Evolutionary conservation across 1,284 basidiomycete species (phyloP).

Genomic region (Cystobasidium sp.): DNA sequence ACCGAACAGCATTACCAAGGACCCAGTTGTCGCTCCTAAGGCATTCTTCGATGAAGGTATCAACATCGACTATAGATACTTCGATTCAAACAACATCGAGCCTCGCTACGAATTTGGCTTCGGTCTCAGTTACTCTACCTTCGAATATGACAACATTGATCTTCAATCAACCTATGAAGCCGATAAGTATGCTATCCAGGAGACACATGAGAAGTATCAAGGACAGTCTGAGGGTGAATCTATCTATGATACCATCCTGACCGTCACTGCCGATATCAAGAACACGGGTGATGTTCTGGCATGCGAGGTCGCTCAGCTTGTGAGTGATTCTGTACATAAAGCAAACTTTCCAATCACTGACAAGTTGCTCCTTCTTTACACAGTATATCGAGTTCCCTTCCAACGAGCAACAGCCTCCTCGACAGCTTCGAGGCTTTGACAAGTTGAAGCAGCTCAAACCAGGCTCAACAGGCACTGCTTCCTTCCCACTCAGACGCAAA

Average conservation of each 20-base stretch:
- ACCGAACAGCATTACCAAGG: slow-evolving; percentile 31
- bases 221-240: slow-evolving; percentile 36
- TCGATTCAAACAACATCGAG: slow-evolving; percentile 58
- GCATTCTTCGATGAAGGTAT: slow-evolving; percentile 61
- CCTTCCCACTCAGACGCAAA: slow-evolving; percentile 57
- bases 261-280: slow-evolving; percentile 57
- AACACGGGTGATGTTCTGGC: slow-evolving; percentile 59
- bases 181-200: slow-evolving; percentile 56
- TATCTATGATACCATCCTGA: slow-evolving; percentile 57
- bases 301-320: slow-evolving; percentile 60
- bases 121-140: slow-evolving; percentile 60
- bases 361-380: slow-evolving; percentile 44
- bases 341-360: not conserved
- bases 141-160: slow-evolving; percentile 55
- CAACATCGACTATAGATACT: slow-evolving; percentile 63
- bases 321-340: slow-evolving; percentile 45
- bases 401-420: slow-evolving; percentile 56
- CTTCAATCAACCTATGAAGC: slow-evolving; percentile 56
- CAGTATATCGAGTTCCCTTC: slow-evolving; percentile 59
- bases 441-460: slow-evolving; percentile 51
- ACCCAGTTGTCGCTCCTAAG: slow-evolving; percentile 50
- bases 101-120: slow-evolving; percentile 61
- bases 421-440: slow-evolving; percentile 43
- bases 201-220: slow-evolving; percentile 24
- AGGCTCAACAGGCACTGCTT: slow-evolving; percentile 51